Base-by-base conservation (phyloP, 345 rosid species). In the Garcia nutans region DNA sequence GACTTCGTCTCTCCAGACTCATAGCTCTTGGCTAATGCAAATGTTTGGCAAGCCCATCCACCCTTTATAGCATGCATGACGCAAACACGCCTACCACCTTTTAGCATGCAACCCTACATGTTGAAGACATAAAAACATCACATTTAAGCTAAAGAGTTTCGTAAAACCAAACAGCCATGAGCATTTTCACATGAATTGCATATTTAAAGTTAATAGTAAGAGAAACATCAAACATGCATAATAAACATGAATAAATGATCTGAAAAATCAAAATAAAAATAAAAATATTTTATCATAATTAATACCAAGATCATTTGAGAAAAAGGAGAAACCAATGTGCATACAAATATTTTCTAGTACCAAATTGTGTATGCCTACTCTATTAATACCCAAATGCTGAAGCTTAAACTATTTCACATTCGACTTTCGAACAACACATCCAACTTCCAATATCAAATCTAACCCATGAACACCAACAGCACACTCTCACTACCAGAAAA, bases 51-150 rank as follows among this genome's bases (percentile, higher is more conserved):
- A 23, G 72, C 87, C 92, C 87, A 91, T 71, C 71, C 84, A 80
- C 89, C 86, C 85, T 89, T 94, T 50, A 92, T 47, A 79, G 90
- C 82, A 78, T 85, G 92, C 98, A 94, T 96, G 74, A 82, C 76
- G 77, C 76, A 70, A 23, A 33, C 73, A 68, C 71, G 58, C 33
- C 71, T 64, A 77, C 71, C 22, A 33, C 37, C 73, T 68, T 58
- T 58, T 33, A 65, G 76, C 76, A 72, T 72, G 69, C 50, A 65
- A 24, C 42, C 72, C 81, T 78, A 49, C 76, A 78, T 50, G 20
- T 45, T 47, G 22, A 42, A 68, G 72, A 26, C 59, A 68, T 37
- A 4, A 37, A 50, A 16, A 71, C 1, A 31, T 28, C 22, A 23
- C 50, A 20, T 54, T 26, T 50, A 68, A 50, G 28, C 61, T 24